Evolutionary conservation across 805 yeast genomes (phyloP), one percentile per base, ranked within the genome.

Genomic region (Ascoidea tarda): DNA sequence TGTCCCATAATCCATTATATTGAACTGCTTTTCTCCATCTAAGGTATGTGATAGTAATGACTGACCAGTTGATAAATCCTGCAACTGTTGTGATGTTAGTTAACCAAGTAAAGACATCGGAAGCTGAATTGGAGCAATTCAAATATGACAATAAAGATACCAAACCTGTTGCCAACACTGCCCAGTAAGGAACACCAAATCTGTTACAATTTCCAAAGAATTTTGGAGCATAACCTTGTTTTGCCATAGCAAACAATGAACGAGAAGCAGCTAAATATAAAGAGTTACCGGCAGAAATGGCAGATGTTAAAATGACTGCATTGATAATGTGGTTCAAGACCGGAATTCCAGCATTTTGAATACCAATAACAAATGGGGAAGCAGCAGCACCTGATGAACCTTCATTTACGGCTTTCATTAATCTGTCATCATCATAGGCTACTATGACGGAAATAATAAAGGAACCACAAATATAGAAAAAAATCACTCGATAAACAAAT

Each of bases 261-360:
- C 93, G 72, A 3, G 89, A 82, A 47, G 87, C 83, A 58, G 81
- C 78, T 66, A 84, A 83, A 38, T 84, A 73, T 62, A 82, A 81
- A 12, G 89, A 82, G 69, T 84, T 84, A 63, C 82, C 91, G 32
- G 91, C 89, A n/a, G 90, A 83, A 50, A 82, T 73, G 54, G 84
- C 77, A 16, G 90, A 81, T 28, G 75, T 58, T 49, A 84, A 63
- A 55, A 84, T 78, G 51, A 84, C 82, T 16, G 84, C 90, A 63
- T 84, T 84, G 66, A 84, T 81, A 51, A 84, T 80, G 61, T 78
- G 74, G 49, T 89, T 87, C 55, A 84, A 68, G 2, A 81, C 74
- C 54, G 70, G 69, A 21, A 89, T 83, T 38, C 87, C 88, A 5
- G 82, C 75, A 66, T 81, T 82, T 55, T 72, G 65, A 61, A 84